These are phyloP conservation scores for Diplodia seriata DNA, from an alignment of 2,329 filamentous ascomycete species.

Conservation along the genomic window DNA sequence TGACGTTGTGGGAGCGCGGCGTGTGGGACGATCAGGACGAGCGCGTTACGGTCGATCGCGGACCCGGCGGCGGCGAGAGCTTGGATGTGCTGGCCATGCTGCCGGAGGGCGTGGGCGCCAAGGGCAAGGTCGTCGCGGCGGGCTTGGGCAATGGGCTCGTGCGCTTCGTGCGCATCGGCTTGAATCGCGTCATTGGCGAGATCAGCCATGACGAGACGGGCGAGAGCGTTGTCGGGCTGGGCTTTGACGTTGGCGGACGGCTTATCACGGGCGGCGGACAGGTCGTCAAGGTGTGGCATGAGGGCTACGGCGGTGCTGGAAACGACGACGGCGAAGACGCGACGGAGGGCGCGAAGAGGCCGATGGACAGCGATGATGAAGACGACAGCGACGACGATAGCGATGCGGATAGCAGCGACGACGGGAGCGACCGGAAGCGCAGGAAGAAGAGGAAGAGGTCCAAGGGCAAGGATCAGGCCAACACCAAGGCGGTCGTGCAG, in stretches of 20 bases:
- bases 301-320: conserved; percentile 60
- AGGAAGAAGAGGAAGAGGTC: conserved; percentile 54
- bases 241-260: conserved; percentile 82
- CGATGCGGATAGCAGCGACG: conserved; percentile 48
- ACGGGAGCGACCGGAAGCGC: conserved; percentile 52
- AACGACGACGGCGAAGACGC: conserved; percentile 40
- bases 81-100: conserved; percentile 78
- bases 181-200: conserved; percentile 73
- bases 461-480: conserved; percentile 44
- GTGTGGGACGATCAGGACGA: conserved; percentile 96
- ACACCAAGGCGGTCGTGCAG: conserved; percentile 38
- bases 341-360: conserved; percentile 43
- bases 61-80: conserved; percentile 70
- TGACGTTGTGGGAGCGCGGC: conserved; percentile 93
- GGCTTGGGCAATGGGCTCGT: conserved; percentile 83
- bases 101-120: conserved; percentile 71
- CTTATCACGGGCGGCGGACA: conserved; percentile 89
- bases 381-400: conserved; percentile 41
- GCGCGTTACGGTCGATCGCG: conserved; percentile 75
- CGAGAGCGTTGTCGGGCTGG: conserved; percentile 81
- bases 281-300: conserved; percentile 88
- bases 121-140: conserved; percentile 76
- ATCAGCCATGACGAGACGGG: conserved; percentile 74
- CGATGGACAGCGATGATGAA: conserved; percentile 50
- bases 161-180: conserved; percentile 75